Evolutionary conservation across 163 green algal genomes (phyloP).

Genomic region (Coccomyxa subellipsoidea): DNA sequence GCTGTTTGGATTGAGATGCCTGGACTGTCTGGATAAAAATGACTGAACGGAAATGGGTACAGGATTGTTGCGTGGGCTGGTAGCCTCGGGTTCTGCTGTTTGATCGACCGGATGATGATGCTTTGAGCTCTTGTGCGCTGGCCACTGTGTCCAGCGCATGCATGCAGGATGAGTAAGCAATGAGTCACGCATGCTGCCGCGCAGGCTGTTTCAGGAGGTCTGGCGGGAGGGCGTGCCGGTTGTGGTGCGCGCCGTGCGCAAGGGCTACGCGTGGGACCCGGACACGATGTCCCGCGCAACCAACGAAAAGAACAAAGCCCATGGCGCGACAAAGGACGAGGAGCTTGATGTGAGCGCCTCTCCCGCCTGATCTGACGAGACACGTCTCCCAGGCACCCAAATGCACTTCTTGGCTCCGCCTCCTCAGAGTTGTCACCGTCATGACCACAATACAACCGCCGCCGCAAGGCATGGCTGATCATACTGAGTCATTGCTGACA

Average conservation of each 20-base stretch:
- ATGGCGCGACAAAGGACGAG: not conserved
- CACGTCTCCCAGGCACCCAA: not conserved
- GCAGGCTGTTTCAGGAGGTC: slow-evolving; percentile 23
- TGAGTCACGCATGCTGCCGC: not conserved
- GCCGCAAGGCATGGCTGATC: not conserved
- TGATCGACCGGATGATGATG: too few species aligned
- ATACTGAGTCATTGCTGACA: too few species aligned
- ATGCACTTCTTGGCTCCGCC: not conserved
- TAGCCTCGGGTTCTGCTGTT: too few species aligned
- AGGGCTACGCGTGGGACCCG: slow-evolving; percentile 19
- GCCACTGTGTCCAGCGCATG: too few species aligned
- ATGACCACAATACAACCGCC: not conserved
- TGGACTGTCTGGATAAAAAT: too few species aligned
- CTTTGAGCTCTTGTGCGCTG: too few species aligned
- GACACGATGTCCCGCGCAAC: slow-evolving; percentile 22
- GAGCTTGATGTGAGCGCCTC: not conserved
- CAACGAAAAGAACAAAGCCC: slow-evolving; percentile 7
- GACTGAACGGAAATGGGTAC: too few species aligned
- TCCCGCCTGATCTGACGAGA: not conserved
- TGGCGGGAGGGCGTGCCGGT: slow-evolving; percentile 20
- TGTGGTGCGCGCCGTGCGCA: slow-evolving; percentile 15
- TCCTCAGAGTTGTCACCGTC: not conserved
- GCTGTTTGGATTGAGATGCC: too few species aligned
- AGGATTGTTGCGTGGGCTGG: too few species aligned
- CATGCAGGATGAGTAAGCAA: not conserved